Evolutionary conservation across 1,284 basidiomycete species (phyloP), one percentile per base, ranked within the genome.

Genomic region (Cerioporus squamosus): DNA sequence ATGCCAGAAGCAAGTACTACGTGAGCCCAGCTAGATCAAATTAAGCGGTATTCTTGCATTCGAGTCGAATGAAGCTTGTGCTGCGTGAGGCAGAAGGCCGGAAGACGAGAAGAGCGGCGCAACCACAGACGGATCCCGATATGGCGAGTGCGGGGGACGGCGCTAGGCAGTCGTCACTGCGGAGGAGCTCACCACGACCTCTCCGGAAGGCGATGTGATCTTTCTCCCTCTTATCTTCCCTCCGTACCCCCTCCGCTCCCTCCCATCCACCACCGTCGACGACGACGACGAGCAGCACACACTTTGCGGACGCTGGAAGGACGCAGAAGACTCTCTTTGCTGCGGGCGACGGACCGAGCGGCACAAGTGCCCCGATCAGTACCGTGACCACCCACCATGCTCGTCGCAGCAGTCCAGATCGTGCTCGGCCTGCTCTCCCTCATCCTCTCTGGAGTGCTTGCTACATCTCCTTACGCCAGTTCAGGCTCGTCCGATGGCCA

Each of bases 311-410:
- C 50, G 24, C 50, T 51, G 40, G 51, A 33, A 33, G 18, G 14
- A 31, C 42, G 20, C 29, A 50, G 23, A 45, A 44, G 33, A 26
- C 14, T 8, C 33, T n/a, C n/a, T n/a, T n/a, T n/a, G n/a, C n/a
- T 47, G 47, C 56, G 56, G 56, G n/a, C 38, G 33, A 44, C 46
- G 42, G 54, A 39, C 48, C 55, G 51, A 45, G 47, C 51, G 51
- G 51, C 46, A n/a, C n/a, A n/a, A n/a, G n/a, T 49, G 18, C 23
- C n/a, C 43, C 47, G 46, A 55, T 55, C 47, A 46, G 59, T 45
- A 51, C 49, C 51, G 54, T 60, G 51, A 51, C 44, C 45, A 43
- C 40, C 44, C 51, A 44, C 52, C 43, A 53, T 58, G 57, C 51
- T 46, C 57, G n/a, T 51, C 38, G 26, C 40, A 38, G 40, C 44